These are phyloP conservation scores for Xylaria polymorpha DNA, from an alignment of 2,329 filamentous ascomycete genomes.

Conservation along the genomic window DNA sequence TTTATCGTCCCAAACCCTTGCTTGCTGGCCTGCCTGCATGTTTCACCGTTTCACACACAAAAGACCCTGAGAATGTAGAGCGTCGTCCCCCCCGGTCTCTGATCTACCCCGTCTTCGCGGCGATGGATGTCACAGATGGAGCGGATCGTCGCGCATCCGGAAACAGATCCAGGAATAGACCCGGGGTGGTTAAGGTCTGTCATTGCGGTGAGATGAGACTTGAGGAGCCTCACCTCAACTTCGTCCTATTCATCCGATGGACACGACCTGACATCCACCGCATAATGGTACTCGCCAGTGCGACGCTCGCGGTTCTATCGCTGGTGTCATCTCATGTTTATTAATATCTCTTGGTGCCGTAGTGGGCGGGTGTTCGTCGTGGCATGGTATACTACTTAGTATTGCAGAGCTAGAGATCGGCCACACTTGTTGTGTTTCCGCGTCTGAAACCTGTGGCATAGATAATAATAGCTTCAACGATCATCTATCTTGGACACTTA, in stretches of 20 bases:
- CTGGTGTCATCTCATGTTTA: constrained; percentile 6
- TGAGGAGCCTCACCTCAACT: constrained; percentile 24
- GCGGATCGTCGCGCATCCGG: constrained; percentile 35
- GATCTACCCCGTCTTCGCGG: constrained; percentile 27
- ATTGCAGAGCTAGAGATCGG: not conserved
- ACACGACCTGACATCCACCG: constrained; percentile 5
- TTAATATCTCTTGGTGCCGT: constrained; percentile 5
- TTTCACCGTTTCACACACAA: constrained; percentile 31
- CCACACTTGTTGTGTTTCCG: not conserved
- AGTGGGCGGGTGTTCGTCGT: not conserved
- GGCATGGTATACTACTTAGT: not conserved
- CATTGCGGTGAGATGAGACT: constrained; percentile 30
- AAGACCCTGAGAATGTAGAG: constrained; percentile 19
- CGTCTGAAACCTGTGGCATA: not conserved
- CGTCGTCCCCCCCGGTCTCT: constrained; percentile 10
- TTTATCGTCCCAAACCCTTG: constrained; percentile 26
- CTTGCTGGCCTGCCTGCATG: constrained; percentile 17
- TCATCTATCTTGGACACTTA: not conserved
- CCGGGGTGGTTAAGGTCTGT: constrained; percentile 21
- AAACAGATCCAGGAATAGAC: constrained; percentile 32
- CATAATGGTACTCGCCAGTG: not conserved
- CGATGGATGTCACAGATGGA: constrained; percentile 28
- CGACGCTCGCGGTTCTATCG: not conserved
- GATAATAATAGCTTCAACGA: too few species aligned
- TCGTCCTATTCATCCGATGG: constrained; percentile 3